phyloP scores from a whole-genome alignment of 2,329 filamentous ascomycete genomes.

The Geosmithia flava region DNA sequence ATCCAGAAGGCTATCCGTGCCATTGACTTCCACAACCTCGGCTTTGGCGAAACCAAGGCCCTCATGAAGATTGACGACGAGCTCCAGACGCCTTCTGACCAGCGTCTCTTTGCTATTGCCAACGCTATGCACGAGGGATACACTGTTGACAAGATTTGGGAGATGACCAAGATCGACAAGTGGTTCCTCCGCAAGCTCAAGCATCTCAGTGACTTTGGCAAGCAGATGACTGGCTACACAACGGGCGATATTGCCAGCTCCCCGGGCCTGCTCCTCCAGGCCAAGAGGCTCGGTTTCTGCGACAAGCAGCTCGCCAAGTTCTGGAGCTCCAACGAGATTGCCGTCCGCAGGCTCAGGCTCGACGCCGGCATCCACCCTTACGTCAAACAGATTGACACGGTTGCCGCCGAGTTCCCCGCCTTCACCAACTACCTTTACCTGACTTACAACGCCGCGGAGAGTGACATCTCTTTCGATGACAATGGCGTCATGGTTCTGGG shows the following conservation, averaged over 20 bases:
- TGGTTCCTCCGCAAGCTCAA: constrained; percentile 95
- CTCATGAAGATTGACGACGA: constrained; percentile 95
- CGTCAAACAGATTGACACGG: constrained; percentile 97
- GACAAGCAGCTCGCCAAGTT: constrained; percentile 91
- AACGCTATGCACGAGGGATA: constrained; percentile 96
- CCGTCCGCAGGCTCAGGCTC: constrained; percentile 71
- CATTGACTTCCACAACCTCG: constrained; percentile 90
- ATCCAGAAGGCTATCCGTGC: constrained; percentile 96
- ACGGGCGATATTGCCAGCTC: constrained; percentile 53
- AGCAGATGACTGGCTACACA: constrained; percentile 57
- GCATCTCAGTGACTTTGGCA: constrained; percentile 79
- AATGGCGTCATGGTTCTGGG: constrained; percentile 93
- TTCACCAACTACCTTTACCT: constrained; percentile 94
- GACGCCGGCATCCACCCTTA: constrained; percentile 78
- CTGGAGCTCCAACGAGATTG: constrained; percentile 88
- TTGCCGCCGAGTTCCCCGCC: constrained; percentile 91
- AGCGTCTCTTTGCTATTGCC: constrained; percentile 92
- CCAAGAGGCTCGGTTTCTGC: constrained; percentile 89
- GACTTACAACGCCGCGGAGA: constrained; percentile 84
- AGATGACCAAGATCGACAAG: constrained; percentile 96
- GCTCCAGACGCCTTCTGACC: constrained; percentile 92
- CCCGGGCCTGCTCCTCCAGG: constrained; percentile 58
- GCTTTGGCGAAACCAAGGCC: constrained; percentile 83
- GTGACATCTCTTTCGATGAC: constrained; percentile 76
- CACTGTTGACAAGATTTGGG: constrained; percentile 93